These are phyloP conservation scores for Prunus fruticosa DNA, from an alignment of 306 rosid genomes.

Conservation along the genomic window DNA sequence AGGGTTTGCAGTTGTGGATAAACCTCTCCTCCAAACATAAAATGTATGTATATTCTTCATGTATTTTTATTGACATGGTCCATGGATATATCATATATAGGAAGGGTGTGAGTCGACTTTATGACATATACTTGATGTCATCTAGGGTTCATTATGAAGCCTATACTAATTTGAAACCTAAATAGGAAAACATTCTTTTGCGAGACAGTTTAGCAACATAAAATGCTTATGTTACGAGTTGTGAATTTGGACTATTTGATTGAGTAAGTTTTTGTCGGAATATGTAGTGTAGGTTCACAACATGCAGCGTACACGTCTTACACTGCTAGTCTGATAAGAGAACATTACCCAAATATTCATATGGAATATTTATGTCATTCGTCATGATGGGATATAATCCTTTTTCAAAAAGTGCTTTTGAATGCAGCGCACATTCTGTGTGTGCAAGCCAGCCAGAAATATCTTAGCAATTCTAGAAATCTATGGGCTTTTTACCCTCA, in stretches of 20 bases:
- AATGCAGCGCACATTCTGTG: conserved; percentile 25
- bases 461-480: conserved; percentile 14
- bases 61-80: background rate
- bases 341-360: background rate
- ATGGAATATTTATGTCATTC: conserved; percentile 27
- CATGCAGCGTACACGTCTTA: background rate
- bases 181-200: too few relatives aligned
- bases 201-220: background rate
- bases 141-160: background rate
- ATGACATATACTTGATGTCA: conserved; percentile 39
- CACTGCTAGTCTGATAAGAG: background rate
- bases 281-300: too few relatives aligned
- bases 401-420: conserved; percentile 46
- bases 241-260: background rate
- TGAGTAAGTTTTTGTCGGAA: too few relatives aligned
- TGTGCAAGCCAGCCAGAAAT: conserved; percentile 21
- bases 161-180: background rate
- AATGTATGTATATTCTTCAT: conserved; percentile 43
- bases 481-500: conserved; percentile 10
- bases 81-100: background rate
- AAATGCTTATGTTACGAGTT: background rate
- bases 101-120: background rate
- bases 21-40: conserved; percentile 83
- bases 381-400: conserved; percentile 27
- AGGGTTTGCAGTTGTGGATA: conserved; percentile 90